Base-by-base conservation (phyloP, 208 protist species). In the Trypanosoma melophagium region DNA sequence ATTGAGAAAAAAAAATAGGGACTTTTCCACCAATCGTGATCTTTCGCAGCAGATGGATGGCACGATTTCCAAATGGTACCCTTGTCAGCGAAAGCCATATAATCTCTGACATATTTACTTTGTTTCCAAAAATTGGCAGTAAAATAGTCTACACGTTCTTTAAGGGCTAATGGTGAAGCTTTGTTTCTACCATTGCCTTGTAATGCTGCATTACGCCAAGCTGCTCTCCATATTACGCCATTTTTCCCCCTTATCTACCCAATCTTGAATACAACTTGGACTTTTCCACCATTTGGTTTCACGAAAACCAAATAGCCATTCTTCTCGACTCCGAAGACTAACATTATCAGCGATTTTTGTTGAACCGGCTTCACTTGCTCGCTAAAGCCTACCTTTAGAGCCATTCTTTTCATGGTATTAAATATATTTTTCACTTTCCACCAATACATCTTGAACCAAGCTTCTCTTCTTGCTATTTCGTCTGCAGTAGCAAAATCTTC, bases 251-350 rank as follows among this genome's bases (percentile, higher is more conserved):
- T 80, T 66, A 59, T 80, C 51, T 25, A 73, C 17, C 68, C 62
- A 80, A 63, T 80, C 75, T 45, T 66, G n/a, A 44, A 80, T 73
- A 38, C 41, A 77, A 44, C 25, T 41, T 41, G 17, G 1, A 17
- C 40, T 38, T 61, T 80, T 80, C 75, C 75, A 80, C 75, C 75
- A 80, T 49, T 80, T 70, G 21, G 52, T 60, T 53, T 80, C 75
- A 24, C 71, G 64, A 38, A 24, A 66, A 22, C 54, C 69, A 40
- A 60, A 10, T 58, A 55, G 72, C 75, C 75, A 80, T 44, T 80
- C 75, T 56, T 77, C 75, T 52, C 75, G 61, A 44, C 16, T 52
- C 25, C 69, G 67, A 45, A 57, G 41, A 63, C 67, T 50, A 41
- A 49, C 69, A 54, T 44, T 51, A 51, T 64, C 56, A 35, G 61